A percentile compares a stretch with the other conserved stretches of the same genome.
phyloP scores from a whole-genome alignment of 2,329 filamentous ascomycete genomes.

The Paracoccidioides lutzii region DNA sequence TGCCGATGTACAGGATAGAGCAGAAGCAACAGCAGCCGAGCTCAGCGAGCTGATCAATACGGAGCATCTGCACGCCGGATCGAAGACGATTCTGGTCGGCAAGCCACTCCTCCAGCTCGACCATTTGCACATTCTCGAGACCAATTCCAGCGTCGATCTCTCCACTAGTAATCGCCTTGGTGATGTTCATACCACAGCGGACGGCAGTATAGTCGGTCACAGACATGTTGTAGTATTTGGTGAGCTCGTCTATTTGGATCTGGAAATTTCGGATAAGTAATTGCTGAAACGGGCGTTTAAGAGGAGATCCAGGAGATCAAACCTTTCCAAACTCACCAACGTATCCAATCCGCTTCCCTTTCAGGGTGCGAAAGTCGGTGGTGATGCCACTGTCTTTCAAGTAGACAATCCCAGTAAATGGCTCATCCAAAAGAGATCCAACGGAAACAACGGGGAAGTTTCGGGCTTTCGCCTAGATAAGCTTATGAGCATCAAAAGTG shows the following conservation, averaged over 20 bases:
- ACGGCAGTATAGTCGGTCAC: slow-evolving; percentile 62
- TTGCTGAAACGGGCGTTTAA: not conserved
- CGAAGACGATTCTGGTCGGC: slow-evolving; percentile 47
- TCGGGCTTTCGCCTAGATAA: slow-evolving; percentile 54
- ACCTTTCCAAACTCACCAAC: slow-evolving; percentile 66
- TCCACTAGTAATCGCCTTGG: slow-evolving; percentile 60
- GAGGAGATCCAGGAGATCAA: not conserved
- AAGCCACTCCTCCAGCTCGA: slow-evolving; percentile 68
- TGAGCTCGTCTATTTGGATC: slow-evolving; percentile 72
- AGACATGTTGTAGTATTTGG: slow-evolving; percentile 62
- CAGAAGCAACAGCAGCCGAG: slow-evolving; percentile 78
- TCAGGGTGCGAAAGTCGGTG: slow-evolving; percentile 59
- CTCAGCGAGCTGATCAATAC: slow-evolving; percentile 68
- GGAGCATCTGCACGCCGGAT: slow-evolving; percentile 63
- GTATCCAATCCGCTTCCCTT: slow-evolving; percentile 66
- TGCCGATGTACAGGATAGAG: slow-evolving; percentile 67
- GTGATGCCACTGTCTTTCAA: slow-evolving; percentile 63
- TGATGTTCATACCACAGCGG: slow-evolving; percentile 70
- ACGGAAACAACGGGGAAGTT: slow-evolving; percentile 60
- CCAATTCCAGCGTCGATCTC: slow-evolving; percentile 64
- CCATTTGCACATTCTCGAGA: slow-evolving; percentile 73
- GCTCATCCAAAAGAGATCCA: slow-evolving; percentile 63
- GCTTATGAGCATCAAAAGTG: not conserved
- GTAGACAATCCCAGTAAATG: slow-evolving; percentile 68
- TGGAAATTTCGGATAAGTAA: slow-evolving; percentile 17